phyloP scores from a whole-genome alignment of 225 moss, liverwort and hornwort genomes.

The Physcomitrium patens region DNA sequence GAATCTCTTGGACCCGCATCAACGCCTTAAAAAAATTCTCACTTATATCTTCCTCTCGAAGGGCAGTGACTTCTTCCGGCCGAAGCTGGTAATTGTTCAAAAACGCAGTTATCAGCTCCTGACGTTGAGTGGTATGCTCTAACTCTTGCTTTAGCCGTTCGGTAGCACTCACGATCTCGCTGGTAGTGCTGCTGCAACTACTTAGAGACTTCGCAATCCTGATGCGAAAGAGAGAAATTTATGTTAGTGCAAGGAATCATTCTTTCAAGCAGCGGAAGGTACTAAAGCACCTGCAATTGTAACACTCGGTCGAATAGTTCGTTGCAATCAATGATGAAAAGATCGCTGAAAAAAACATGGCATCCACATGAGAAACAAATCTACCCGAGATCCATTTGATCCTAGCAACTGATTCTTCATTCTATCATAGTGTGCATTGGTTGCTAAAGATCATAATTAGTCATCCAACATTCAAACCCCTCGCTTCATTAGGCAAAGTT shows the following conservation, averaged over 20 bases:
- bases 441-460: background rate
- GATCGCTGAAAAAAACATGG: too few species aligned
- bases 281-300: too few species aligned
- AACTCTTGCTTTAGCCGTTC: slow-evolving; percentile 94
- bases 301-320: background rate
- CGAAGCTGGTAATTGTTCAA: slow-evolving; percentile 93
- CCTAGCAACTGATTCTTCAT: too few species aligned
- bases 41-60: slow-evolving; percentile 95
- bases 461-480: background rate
- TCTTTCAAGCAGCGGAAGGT: background rate
- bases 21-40: slow-evolving; percentile 94
- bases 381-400: too few species aligned
- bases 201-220: slow-evolving; percentile 98
- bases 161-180: slow-evolving; percentile 95
- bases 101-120: slow-evolving; percentile 83
- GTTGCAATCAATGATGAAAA: too few species aligned
- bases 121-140: slow-evolving; percentile 85
- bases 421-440: too few species aligned
- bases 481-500: background rate
- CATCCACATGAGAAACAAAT: too few species aligned
- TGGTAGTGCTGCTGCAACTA: slow-evolving; percentile 90
- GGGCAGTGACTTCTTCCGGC: slow-evolving; percentile 82
- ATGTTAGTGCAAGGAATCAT: background rate
- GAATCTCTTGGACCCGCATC: slow-evolving; percentile 92
- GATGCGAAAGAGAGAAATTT: slow-evolving; percentile 19